A percentile compares a stretch with the other conserved stretches of the same genome.
Conservation (phyloP, 352 stramenopile genomes). For the Pythium biforme region DNA sequence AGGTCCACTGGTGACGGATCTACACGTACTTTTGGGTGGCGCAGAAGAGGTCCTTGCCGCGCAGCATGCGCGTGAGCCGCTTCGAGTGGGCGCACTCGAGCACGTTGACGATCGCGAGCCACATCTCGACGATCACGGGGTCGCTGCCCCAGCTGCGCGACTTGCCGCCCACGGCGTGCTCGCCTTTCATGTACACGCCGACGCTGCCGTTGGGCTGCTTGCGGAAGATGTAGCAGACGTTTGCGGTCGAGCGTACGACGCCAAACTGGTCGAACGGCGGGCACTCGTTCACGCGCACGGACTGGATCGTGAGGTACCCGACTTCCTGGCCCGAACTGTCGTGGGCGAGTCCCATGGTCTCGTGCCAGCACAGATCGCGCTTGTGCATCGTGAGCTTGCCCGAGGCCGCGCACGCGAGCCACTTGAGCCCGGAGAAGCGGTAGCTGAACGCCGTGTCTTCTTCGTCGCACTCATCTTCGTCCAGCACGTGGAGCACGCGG, state of each 20-base stretch:
- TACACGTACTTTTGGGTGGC: constrained; percentile 46
- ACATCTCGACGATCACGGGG: constrained; percentile 54
- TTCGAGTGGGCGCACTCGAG: constrained; percentile 63
- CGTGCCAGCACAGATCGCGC: constrained; percentile 63
- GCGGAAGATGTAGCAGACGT: constrained; percentile 69
- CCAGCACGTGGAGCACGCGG: constrained; percentile 53
- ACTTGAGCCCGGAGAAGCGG: constrained; percentile 62
- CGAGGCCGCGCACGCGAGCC: constrained; percentile 41
- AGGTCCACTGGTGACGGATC: no score
- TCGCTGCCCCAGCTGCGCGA: constrained; percentile 57
- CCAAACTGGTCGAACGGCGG: constrained; percentile 57
- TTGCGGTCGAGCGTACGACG: constrained; percentile 46
- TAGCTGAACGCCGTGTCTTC: constrained; percentile 53
- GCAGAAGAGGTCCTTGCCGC: constrained; percentile 51
- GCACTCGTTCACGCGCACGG: constrained; percentile 46
- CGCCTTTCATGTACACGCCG: constrained; percentile 63
- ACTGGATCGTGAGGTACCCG: constrained; percentile 65
- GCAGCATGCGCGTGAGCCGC: constrained; percentile 50
- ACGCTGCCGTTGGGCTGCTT: constrained; percentile 46
- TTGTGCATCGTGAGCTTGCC: constrained; percentile 60
- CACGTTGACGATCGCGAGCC: constrained; percentile 50
- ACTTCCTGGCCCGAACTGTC: constrained; percentile 51
- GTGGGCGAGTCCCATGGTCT: constrained; percentile 52
- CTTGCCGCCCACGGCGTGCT: constrained; percentile 53
- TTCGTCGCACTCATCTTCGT: constrained; percentile 50